Evolutionary conservation across 202 grass and related monocot genomes (phyloP).

Genomic region (Digitaria exilis): DNA sequence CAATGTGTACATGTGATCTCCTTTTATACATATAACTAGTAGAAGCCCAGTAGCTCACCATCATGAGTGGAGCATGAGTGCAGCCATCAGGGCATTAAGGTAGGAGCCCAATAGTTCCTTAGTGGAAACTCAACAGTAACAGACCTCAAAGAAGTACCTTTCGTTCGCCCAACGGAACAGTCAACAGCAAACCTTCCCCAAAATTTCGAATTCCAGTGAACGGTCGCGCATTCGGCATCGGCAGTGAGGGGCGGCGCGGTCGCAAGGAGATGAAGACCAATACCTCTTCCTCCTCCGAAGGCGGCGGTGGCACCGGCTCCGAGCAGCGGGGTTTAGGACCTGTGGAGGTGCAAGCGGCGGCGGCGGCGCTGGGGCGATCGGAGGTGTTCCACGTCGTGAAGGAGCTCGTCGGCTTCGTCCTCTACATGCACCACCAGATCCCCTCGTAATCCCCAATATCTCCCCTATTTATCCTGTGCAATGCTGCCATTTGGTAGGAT

Average conservation of each 20-base stretch:
- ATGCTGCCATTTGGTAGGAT: not conserved
- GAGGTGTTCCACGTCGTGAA: conserved; percentile 92
- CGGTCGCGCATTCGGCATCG: too few relatives aligned
- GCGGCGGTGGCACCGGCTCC: conserved; percentile 14
- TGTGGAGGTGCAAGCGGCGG: conserved; percentile 57
- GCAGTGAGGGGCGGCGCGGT: not conserved
- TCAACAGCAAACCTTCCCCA: not conserved
- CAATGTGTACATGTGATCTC: too few relatives aligned
- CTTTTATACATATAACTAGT: too few relatives aligned
- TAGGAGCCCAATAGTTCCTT: too few relatives aligned
- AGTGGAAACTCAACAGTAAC: too few relatives aligned
- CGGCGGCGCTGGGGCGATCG: conserved; percentile 54
- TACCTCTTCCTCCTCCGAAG: conserved; percentile 17
- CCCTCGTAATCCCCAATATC: conserved; percentile 58
- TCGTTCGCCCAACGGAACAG: too few relatives aligned
- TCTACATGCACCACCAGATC: conserved; percentile 97
- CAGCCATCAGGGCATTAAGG: too few relatives aligned
- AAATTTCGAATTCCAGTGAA: not conserved
- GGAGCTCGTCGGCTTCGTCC: conserved; percentile 86
- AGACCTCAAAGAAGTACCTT: too few relatives aligned
- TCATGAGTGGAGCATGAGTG: too few relatives aligned
- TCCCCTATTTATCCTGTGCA: not conserved
- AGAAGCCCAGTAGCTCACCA: too few relatives aligned
- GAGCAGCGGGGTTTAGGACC: conserved; percentile 23
- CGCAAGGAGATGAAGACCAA: conserved; percentile 29